Conservation (phyloP, 2,329 filamentous ascomycete species). For the Blumeria graminis region DNA sequence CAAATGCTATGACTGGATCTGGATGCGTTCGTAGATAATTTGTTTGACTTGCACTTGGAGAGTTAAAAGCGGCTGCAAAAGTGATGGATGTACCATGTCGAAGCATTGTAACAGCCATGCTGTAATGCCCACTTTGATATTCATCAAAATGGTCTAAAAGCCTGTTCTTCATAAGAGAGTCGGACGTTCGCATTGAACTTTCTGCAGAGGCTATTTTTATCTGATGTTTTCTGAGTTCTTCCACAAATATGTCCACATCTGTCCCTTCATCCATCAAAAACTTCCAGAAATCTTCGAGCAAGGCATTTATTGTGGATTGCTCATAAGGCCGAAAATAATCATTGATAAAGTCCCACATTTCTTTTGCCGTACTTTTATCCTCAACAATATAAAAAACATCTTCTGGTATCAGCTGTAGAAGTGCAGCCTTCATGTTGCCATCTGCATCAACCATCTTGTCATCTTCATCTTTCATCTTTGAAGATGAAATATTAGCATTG, state of each 20-base stretch:
- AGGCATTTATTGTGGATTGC: neutral
- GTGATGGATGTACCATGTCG: neutral
- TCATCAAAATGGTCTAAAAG: neutral
- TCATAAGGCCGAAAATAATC: neutral
- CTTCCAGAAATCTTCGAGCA: neutral
- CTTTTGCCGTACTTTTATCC: neutral
- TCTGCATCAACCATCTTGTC: neutral
- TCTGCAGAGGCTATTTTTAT: neutral
- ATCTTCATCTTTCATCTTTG: neutral
- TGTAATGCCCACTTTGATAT: neutral
- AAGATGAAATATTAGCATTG: neutral
- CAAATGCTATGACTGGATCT: neutral
- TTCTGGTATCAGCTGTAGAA: neutral
- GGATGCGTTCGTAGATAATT: neutral
- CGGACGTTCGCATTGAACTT: neutral
- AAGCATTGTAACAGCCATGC: neutral
- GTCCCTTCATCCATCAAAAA: neutral
- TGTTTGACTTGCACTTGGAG: neutral
- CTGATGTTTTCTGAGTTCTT: neutral
- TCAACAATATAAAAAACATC: neutral
- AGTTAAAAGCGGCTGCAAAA: neutral
- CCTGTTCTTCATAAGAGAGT: neutral
- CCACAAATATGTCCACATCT: neutral
- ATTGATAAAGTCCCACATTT: neutral
- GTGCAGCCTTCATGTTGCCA: neutral